A percentile compares a stretch with the other conserved stretches of the same genome.
Conservation (phyloP, 2,329 filamentous ascomycete species). For the Curvularia eragrostidis region DNA sequence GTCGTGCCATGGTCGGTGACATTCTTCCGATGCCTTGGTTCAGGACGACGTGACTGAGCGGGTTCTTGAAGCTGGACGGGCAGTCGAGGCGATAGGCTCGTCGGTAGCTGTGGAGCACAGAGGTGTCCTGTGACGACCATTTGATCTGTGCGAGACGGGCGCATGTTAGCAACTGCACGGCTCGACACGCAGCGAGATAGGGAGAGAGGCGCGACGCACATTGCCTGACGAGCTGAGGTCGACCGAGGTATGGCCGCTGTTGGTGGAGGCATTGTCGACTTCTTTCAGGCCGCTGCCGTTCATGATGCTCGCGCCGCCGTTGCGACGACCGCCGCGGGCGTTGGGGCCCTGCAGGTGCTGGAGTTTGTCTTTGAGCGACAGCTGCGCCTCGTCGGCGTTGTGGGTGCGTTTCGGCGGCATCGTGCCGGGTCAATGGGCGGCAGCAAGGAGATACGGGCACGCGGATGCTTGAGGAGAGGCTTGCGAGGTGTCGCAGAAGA, state of each 20-base stretch:
- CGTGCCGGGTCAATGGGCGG: slow-evolving; percentile 8
- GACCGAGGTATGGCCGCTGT: slow-evolving; percentile 43
- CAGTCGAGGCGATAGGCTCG: slow-evolving; percentile 74
- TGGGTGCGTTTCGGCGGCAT: slow-evolving; percentile 50
- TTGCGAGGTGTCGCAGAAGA: slow-evolving; percentile 1
- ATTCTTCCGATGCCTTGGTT: slow-evolving; percentile 69
- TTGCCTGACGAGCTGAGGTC: slow-evolving; percentile 40
- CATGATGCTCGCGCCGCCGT: slow-evolving; percentile 31
- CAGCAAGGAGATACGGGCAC: background rate
- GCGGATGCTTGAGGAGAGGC: slow-evolving; percentile 6
- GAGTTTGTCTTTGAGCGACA: slow-evolving; percentile 52
- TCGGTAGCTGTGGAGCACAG: slow-evolving; percentile 76
- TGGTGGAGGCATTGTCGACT: slow-evolving; percentile 47
- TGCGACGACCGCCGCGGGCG: slow-evolving; percentile 48
- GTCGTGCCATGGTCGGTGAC: slow-evolving; percentile 77
- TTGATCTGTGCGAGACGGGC: slow-evolving; percentile 54
- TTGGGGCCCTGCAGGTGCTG: slow-evolving; percentile 49
- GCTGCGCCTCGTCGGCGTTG: slow-evolving; percentile 49
- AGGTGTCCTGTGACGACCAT: slow-evolving; percentile 72
- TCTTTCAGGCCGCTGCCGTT: slow-evolving; percentile 50
- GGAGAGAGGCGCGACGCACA: slow-evolving; percentile 35
- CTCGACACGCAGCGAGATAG: slow-evolving; percentile 9
- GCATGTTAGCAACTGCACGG: slow-evolving; percentile 20
- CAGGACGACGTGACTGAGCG: slow-evolving; percentile 59
- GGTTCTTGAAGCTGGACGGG: slow-evolving; percentile 70